Base-by-base conservation (phyloP, 176 grass and related monocot species). In the Otatea glauca region DNA sequence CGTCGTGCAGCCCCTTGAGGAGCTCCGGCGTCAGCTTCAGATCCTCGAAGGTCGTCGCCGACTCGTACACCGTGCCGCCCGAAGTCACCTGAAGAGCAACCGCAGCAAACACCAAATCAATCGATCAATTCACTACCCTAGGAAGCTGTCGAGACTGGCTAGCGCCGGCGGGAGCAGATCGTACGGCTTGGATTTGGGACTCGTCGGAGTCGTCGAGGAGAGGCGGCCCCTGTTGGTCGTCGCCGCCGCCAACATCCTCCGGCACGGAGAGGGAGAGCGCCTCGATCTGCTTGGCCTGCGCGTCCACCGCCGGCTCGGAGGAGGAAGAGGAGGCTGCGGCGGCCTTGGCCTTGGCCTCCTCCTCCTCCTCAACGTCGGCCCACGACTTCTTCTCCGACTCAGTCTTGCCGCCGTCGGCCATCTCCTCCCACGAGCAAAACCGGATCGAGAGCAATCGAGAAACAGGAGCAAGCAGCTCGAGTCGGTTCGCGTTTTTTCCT, bases 111-210 rank as follows among this genome's bases (percentile, higher is more conserved):
- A 53, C 27, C 29, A 37, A 17, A 74, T 73, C 80, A 5, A 35
- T 17, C n/a, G 49, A 70, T 29, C 69, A 29, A 65, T 78, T 27
- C 72, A 37, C 25, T 32, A 43, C 56, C 43, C 64, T 44, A 62
- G 78, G 9, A 68, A 78, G 81, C 55, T 44, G 35, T 16, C 4
- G 42, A 48, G 53, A 38, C 43, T 5, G 18, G 69, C 7, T 9
- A n/a, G 20, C 55, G 54, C 54, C 21, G 9, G 54, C 50, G 58
- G 27, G 35, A 17, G 62, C 0, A 29, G 16, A 25, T 38, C 81
- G 60, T 98, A 98, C 96, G 44, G 93, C 87, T 71, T 92, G 83
- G 82, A 98, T 98, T 63, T 95, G 90, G n/a, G 91, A 69, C n/a
- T 98, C 93, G 47, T 98, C 89, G 18, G 93, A 92, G 17, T 98